phyloP scores from a whole-genome alignment of 2,329 filamentous ascomycete genomes.

The Calycina herbarum region DNA sequence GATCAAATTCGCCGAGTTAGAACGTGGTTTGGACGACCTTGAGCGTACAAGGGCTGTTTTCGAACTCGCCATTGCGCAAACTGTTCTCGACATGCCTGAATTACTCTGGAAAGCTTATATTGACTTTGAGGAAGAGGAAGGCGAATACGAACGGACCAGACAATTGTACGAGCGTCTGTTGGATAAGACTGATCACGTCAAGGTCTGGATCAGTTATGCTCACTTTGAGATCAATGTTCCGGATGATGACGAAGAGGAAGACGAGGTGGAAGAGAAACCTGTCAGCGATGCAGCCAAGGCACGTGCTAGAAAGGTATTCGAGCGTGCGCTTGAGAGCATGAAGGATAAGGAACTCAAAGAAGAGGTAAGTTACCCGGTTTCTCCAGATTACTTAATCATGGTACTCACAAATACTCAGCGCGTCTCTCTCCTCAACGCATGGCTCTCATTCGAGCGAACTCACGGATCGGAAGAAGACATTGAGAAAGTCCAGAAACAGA shows the following conservation, averaged over 20 bases:
- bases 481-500: conserved; percentile 83
- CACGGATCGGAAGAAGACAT: conserved; percentile 76
- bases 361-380: conserved; percentile 51
- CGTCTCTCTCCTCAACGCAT: conserved; percentile 87
- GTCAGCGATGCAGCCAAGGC: conserved; percentile 82
- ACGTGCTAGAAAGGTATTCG: conserved; percentile 80
- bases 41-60: conserved; percentile 89
- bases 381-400: background rate
- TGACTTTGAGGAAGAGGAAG: conserved; percentile 96
- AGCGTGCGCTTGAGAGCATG: conserved; percentile 81
- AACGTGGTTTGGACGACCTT: conserved; percentile 85
- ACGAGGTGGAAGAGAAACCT: conserved; percentile 56
- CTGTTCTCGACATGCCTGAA: conserved; percentile 92
- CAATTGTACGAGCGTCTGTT: conserved; percentile 86
- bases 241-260: conserved; percentile 65
- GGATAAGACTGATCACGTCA: conserved; percentile 95
- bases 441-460: conserved; percentile 87
- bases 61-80: conserved; percentile 82
- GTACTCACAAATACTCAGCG: conserved; percentile 50
- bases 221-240: conserved; percentile 96
- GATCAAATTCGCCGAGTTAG: conserved; percentile 94
- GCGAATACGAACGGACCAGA: conserved; percentile 81
- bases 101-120: conserved; percentile 98
- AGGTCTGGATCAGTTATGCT: conserved; percentile 99
- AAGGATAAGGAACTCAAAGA: conserved; percentile 89